Percentiles rank a stretch among this genome's conserved stretches.
Evolutionary conservation across 192 early-diverging fungal genomes (phyloP).

Genomic region (Gaertneriomyces semiglobifer): DNA sequence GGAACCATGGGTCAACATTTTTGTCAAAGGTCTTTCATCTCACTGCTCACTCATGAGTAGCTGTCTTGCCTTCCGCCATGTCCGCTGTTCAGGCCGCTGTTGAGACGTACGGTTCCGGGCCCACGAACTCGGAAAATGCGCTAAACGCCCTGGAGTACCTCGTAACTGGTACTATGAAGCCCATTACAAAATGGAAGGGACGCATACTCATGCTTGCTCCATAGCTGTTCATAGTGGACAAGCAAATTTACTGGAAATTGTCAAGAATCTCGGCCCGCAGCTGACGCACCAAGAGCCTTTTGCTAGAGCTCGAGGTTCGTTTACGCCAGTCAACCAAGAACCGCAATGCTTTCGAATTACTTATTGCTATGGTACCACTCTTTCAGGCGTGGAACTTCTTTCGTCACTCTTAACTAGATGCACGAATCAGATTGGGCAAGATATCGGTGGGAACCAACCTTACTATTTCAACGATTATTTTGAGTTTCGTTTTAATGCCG

Average conservation of each 20-base stretch:
- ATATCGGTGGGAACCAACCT: slow-evolving; percentile 21
- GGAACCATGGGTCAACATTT: too few species aligned
- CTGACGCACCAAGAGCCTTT: slow-evolving; percentile 81
- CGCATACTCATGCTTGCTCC: too few species aligned
- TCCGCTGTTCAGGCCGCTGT: too few species aligned
- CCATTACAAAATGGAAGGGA: too few species aligned
- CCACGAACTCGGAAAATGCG: too few species aligned
- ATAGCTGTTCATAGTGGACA: slow-evolving; percentile 16
- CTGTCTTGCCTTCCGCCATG: too few species aligned
- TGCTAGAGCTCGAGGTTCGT: slow-evolving; percentile 74
- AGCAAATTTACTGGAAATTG: slow-evolving; percentile 66
- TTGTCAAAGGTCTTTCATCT: too few species aligned
- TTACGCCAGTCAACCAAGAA: background rate
- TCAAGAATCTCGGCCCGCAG: slow-evolving; percentile 71
- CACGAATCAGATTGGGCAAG: slow-evolving; percentile 44
- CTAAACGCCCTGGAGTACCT: too few species aligned
- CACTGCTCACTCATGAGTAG: too few species aligned
- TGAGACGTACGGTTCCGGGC: too few species aligned
- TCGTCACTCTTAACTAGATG: slow-evolving; percentile 51
- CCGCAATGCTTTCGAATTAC: background rate
- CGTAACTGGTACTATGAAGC: too few species aligned
- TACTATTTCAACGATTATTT: background rate
- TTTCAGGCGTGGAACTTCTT: slow-evolving; percentile 38
- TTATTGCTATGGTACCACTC: background rate
- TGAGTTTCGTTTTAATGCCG: background rate